Conservation (phyloP, 179 eudicot genomes). For the Nepenthes alata region DNA sequence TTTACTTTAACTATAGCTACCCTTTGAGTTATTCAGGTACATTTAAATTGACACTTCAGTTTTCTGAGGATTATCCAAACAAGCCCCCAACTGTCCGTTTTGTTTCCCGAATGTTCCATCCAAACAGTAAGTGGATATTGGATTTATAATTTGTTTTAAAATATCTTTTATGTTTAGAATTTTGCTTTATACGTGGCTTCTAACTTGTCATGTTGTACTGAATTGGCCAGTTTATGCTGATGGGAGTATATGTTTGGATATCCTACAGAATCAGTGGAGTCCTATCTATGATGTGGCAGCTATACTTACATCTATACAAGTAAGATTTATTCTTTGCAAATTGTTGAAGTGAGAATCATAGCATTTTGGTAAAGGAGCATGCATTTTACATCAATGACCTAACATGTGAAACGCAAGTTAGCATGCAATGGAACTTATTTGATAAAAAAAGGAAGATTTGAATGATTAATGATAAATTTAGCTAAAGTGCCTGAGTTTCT, state of each 20-base stretch:
- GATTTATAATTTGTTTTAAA: neutral
- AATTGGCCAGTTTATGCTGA: slow-evolving; percentile 63
- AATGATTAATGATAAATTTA: no score
- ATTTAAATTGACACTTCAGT: slow-evolving; percentile 62
- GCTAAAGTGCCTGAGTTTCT: no score
- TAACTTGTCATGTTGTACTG: no score
- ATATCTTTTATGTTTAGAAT: neutral
- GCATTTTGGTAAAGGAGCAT: no score
- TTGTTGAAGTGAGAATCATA: no score
- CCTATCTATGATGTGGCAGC: slow-evolving; percentile 88
- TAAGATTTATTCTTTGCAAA: slow-evolving; percentile 5
- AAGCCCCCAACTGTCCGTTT: slow-evolving; percentile 72
- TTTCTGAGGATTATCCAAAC: slow-evolving; percentile 64
- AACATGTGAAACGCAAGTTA: no score
- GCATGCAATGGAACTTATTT: no score
- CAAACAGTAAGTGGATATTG: slow-evolving; percentile 46
- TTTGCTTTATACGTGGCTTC: neutral
- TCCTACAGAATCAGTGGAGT: slow-evolving; percentile 85
- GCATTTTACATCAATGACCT: no score
- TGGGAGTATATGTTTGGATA: slow-evolving; percentile 82
- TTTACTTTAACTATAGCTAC: neutral
- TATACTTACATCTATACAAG: slow-evolving; percentile 78
- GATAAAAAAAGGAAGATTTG: no score
- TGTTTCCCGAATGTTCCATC: slow-evolving; percentile 75
- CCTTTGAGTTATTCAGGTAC: slow-evolving; percentile 30